Base-by-base conservation (phyloP, 192 early-diverging fungal species). In the Allomyces javanicus region DNA sequence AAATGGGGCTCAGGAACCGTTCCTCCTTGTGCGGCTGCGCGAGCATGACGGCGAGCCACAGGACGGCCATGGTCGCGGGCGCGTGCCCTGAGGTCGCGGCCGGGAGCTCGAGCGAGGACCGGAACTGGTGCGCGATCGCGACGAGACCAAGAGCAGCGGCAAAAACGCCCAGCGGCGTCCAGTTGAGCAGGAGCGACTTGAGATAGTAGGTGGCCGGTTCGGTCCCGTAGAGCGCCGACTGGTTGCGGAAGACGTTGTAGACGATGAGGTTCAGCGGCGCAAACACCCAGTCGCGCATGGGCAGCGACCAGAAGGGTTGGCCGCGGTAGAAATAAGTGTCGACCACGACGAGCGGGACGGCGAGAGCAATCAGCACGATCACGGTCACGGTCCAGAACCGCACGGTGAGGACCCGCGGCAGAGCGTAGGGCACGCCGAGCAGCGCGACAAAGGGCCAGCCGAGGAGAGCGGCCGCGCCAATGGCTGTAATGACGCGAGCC, bases 1-100 rank as follows among this genome's bases (percentile, higher is more conserved):
- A 98, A 1, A 87, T 86, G 22, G 96, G 87, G 73, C 79, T 94
- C 68, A 98, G 68, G 68, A 98, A 98, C 4, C 96, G 81, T 67
- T 98, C 96, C 69, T 98, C 96, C 74, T 98, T 98, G 78, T 98
- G 96, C n/a, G 92, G 85, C 73, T 94, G 93, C 12, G 79, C 24
- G 3, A 85, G 86, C 66, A 98, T 94, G 25, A 89, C 84, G 3
- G 68, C 63, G 26, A 96, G 77, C 83, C 83, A 86, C 19, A 91
- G 50, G 61, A 74, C 43, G 1, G 91, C 72, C 63, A 85, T 83
- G 61, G 79, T 72, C 17, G 77, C 26, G 72, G 43, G 76, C 63
- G 45, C 14, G 69, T 72, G 72, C 26, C 45, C 23, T 21, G 14
- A 62, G 19, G 33, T 58, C 19, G n/a, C 66, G 1, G 23, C 19